Evolutionary conservation across 805 yeast genomes (phyloP).

Genomic region (Candida sanyiensis): DNA sequence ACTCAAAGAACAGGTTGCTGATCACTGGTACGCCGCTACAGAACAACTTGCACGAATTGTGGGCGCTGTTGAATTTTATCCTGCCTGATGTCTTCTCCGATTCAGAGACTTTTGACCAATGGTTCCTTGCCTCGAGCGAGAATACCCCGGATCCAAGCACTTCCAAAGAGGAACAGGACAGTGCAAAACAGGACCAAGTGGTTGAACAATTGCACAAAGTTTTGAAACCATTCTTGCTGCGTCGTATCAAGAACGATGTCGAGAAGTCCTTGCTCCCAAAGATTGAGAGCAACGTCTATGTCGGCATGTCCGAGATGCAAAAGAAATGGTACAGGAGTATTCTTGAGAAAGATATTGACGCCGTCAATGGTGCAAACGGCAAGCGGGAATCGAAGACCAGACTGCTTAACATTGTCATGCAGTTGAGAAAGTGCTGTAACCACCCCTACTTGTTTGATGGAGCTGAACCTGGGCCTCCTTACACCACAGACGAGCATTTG

Average conservation of each 20-base stretch:
- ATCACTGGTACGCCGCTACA: slow-evolving; percentile 83
- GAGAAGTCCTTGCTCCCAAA: slow-evolving; percentile 74
- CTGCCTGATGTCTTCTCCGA: slow-evolving; percentile 76
- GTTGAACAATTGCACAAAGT: slow-evolving; percentile 72
- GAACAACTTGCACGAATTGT: slow-evolving; percentile 71
- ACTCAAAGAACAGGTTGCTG: slow-evolving; percentile 61
- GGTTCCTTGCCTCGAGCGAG: slow-evolving; percentile 45
- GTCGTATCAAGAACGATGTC: slow-evolving; percentile 78
- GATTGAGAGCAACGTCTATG: slow-evolving; percentile 65
- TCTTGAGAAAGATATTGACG: slow-evolving; percentile 75
- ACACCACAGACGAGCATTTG: slow-evolving; percentile 78
- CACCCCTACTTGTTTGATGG: slow-evolving; percentile 85
- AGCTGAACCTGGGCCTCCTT: slow-evolving; percentile 88
- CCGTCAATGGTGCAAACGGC: slow-evolving; percentile 77
- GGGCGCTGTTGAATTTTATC: slow-evolving; percentile 75
- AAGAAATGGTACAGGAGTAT: slow-evolving; percentile 70
- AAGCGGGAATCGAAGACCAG: slow-evolving; percentile 72
- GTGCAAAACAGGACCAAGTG: slow-evolving; percentile 39
- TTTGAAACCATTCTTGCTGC: slow-evolving; percentile 64
- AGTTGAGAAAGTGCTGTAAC: slow-evolving; percentile 76
- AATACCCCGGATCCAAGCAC: slow-evolving; percentile 29
- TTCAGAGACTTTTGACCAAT: slow-evolving; percentile 65
- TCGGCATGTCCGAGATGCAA: slow-evolving; percentile 77
- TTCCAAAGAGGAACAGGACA: slow-evolving; percentile 31
- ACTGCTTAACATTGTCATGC: slow-evolving; percentile 76